Conservation (phyloP, 108 stramenopile genomes). For the Asterionellopsis glacialis region DNA sequence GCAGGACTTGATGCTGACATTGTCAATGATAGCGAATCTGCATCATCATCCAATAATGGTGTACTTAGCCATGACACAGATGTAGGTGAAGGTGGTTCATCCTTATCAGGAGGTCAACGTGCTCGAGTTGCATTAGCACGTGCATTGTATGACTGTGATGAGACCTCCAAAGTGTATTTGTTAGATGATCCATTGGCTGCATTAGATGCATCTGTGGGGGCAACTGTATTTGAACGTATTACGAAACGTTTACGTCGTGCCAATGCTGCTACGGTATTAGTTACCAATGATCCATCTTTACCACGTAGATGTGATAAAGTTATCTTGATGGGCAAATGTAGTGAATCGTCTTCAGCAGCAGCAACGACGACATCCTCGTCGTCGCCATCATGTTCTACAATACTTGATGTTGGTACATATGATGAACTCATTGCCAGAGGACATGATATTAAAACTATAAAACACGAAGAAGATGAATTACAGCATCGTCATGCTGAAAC, state of each 20-base stretch:
- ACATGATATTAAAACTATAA: slow-evolving; percentile 36
- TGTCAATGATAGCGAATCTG: neutral
- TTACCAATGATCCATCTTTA: slow-evolving; percentile 76
- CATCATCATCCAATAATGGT: slow-evolving; percentile 20
- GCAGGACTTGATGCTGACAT: slow-evolving; percentile 77
- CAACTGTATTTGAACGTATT: slow-evolving; percentile 64
- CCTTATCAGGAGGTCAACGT: slow-evolving; percentile 87
- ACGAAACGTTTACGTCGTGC: slow-evolving; percentile 35
- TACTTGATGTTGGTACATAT: slow-evolving; percentile 67
- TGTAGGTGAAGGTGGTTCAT: slow-evolving; percentile 75
- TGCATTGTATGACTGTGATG: slow-evolving; percentile 44
- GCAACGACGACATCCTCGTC: neutral
- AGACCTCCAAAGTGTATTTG: slow-evolving; percentile 46
- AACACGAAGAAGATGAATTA: neutral
- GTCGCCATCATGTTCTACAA: slow-evolving; percentile 41
- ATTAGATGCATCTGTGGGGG: slow-evolving; percentile 67
- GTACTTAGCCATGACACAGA: slow-evolving; percentile 58
- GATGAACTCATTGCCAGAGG: slow-evolving; percentile 65
- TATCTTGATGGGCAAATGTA: slow-evolving; percentile 55
- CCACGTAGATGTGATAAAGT: slow-evolving; percentile 75
- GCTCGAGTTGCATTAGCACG: slow-evolving; percentile 89
- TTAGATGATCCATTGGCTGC: slow-evolving; percentile 64
- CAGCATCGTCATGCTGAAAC: neutral
- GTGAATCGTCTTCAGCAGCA: neutral
- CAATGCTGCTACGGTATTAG: slow-evolving; percentile 62